phyloP scores from a whole-genome alignment of 23 red algal species.

The Gracilariopsis chorda region DNA sequence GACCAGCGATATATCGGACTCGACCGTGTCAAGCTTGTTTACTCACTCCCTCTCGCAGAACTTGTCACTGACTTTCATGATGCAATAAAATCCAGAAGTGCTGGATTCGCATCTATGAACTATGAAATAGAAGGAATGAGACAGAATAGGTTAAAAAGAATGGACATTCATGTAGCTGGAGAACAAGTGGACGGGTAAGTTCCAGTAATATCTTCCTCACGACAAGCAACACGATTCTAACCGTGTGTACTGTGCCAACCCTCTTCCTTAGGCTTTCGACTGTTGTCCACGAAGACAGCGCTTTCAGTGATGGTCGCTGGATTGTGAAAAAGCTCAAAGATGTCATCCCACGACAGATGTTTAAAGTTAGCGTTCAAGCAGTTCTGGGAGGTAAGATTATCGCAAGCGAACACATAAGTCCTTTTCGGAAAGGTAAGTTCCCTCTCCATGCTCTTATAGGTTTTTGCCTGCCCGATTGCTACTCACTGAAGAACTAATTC shows the following conservation, averaged over 20 bases:
- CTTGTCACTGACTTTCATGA: slow-evolving; percentile 86
- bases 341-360: slow-evolving; percentile 83
- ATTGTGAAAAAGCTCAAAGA: slow-evolving; percentile 68
- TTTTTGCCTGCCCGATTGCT: not conserved
- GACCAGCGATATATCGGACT: slow-evolving; percentile 79
- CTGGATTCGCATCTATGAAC: slow-evolving; percentile 80
- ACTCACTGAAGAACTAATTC: not conserved
- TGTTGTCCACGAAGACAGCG: slow-evolving; percentile 58
- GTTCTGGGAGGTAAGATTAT: slow-evolving; percentile 70
- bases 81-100: slow-evolving; percentile 55
- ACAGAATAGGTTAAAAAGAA: slow-evolving; percentile 39
- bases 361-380: slow-evolving; percentile 87
- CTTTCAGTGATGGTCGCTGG: slow-evolving; percentile 29
- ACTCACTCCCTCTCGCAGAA: slow-evolving; percentile 70
- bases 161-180: slow-evolving; percentile 86
- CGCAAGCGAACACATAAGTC: slow-evolving; percentile 70
- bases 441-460: not conserved
- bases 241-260: no score
- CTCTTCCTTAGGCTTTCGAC: slow-evolving; percentile 61
- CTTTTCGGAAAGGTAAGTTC: slow-evolving; percentile 56
- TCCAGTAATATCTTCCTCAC: no score
- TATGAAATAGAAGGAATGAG: slow-evolving; percentile 68
- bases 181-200: slow-evolving; percentile 64
- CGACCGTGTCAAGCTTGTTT: slow-evolving; percentile 65
- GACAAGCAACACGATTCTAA: no score